phyloP scores from a whole-genome alignment of 371 early-diverging fungal genomes.

The Rhizopus stolonifer region DNA sequence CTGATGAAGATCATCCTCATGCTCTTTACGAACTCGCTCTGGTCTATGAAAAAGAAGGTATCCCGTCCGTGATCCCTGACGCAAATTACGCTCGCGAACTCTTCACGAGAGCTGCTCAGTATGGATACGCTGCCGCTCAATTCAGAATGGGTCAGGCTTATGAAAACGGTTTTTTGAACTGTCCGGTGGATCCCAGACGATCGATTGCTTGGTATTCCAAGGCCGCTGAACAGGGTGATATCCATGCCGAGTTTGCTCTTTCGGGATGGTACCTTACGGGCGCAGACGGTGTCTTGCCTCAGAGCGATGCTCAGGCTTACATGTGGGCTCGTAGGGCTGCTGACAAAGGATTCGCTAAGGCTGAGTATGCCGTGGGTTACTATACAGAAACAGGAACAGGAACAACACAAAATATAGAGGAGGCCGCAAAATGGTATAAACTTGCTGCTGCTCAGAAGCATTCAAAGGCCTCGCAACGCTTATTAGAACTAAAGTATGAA shows the following conservation, averaged over 20 bases:
- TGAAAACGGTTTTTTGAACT: constrained; percentile 91
- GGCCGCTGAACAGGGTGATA: constrained; percentile 85
- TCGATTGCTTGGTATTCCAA: constrained; percentile 97
- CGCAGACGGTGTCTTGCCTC: constrained; percentile 73
- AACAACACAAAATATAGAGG: constrained; percentile 62
- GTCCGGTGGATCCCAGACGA: constrained; percentile 83
- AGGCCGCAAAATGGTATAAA: constrained; percentile 77
- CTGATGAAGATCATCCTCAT: constrained; percentile 89
- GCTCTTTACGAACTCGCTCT: constrained; percentile 91
- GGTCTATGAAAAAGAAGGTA: constrained; percentile 81
- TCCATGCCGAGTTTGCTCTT: constrained; percentile 80
- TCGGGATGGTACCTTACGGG: constrained; percentile 93
- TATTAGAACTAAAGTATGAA: constrained; percentile 70
- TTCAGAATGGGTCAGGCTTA: constrained; percentile 91
- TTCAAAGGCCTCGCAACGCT: constrained; percentile 70
- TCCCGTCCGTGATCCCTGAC: constrained; percentile 80
- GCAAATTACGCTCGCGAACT: constrained; percentile 85
- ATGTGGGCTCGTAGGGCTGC: constrained; percentile 88
- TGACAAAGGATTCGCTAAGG: constrained; percentile 78
- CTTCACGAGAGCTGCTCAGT: constrained; percentile 87
- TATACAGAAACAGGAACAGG: constrained; percentile 83
- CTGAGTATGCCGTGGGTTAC: constrained; percentile 88
- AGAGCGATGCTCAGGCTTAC: constrained; percentile 82
- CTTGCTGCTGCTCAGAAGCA: constrained; percentile 77
- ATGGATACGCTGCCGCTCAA: constrained; percentile 92